Percentiles rank a stretch among this genome's conserved stretches.
phyloP scores from a whole-genome alignment of 1,139 yeast species.

The Pichia sp. region DNA sequence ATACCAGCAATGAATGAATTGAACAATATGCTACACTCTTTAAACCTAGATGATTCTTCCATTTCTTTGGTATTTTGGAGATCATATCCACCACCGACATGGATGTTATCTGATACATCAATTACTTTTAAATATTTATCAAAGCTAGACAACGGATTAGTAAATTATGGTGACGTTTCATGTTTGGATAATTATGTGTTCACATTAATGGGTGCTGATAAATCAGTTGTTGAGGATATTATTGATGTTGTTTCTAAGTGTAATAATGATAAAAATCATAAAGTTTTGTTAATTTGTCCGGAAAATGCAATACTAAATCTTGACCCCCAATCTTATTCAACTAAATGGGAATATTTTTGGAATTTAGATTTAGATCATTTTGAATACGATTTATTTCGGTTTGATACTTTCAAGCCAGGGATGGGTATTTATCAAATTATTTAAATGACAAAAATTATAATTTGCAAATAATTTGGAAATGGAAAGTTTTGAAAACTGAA shows the following conservation, averaged over 20 bases:
- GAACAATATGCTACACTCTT: conserved; percentile 16
- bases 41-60: not conserved
- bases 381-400: conserved; percentile 38
- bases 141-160: not conserved
- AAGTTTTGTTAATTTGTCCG: conserved; percentile 23
- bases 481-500: no score
- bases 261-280: not conserved
- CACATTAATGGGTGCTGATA: conserved; percentile 55
- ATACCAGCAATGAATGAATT: conserved; percentile 51
- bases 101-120: conserved; percentile 44
- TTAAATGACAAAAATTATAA: conserved; percentile 19
- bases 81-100: conserved; percentile 88
- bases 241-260: conserved; percentile 5
- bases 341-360: conserved; percentile 38
- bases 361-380: conserved; percentile 69
- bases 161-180: not conserved
- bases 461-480: no score
- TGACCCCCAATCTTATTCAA: not conserved
- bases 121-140: not conserved
- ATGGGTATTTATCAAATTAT: conserved; percentile 41
- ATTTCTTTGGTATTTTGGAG: conserved; percentile 76
- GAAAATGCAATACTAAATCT: conserved; percentile 21
- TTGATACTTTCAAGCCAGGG: conserved; percentile 51
- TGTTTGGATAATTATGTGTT: conserved; percentile 20
- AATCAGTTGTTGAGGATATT: conserved; percentile 16